Base-by-base conservation (phyloP, 2,329 filamentous ascomycete genomes). In the Chrysoporthe cubensis region DNA sequence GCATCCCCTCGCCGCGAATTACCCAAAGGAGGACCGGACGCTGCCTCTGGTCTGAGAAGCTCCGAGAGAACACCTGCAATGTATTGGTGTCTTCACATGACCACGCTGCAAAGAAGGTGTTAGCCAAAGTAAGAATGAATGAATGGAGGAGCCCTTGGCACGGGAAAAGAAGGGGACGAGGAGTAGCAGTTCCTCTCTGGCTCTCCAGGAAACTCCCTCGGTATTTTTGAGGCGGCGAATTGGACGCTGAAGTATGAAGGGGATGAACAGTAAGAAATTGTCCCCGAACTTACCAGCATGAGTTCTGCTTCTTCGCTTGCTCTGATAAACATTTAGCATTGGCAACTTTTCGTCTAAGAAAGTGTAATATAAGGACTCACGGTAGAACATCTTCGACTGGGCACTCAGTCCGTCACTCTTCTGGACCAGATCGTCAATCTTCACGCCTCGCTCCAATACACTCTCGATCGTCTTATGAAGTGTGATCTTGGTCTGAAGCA, bases 361-460 rank as follows among this genome's bases (percentile, higher is more conserved):
- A 52, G 37, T 54, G 48, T 42, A 18, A 42, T 26, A 32, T 37
- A 18, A 48, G 7, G 32, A 81, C 85, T 74, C 80, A 91, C 91
- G 93, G 80, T 98, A 98, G 80, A 99, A 99, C 91, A 96, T 95
- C 87, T 97, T 98, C 83, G 93, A 97, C 84, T 96, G 92, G 62
- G 89, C 88, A 80, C 93, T 97, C 75, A 99, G 81, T 14, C 90
- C 93, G 74, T 97, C 93, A 75, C 93, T 97, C 88, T 98, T 98
- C 71, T 90, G 90, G 58, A 98, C 95, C 74, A 99, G 81, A 74
- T 91, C 92, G 77, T 98, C 95, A 73, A 99, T 93, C 87, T 97
- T 98, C 88, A 98, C 94, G 54, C 94, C 96, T 70, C 96, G 88
- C 84, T 97, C 91, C 75, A 97, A 80, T 64, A 85, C 90, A 75